Percentiles rank a stretch among this genome's conserved stretches.
Conservation (phyloP, 2,329 filamentous ascomycete genomes). For the Alternaria incomplexa region DNA sequence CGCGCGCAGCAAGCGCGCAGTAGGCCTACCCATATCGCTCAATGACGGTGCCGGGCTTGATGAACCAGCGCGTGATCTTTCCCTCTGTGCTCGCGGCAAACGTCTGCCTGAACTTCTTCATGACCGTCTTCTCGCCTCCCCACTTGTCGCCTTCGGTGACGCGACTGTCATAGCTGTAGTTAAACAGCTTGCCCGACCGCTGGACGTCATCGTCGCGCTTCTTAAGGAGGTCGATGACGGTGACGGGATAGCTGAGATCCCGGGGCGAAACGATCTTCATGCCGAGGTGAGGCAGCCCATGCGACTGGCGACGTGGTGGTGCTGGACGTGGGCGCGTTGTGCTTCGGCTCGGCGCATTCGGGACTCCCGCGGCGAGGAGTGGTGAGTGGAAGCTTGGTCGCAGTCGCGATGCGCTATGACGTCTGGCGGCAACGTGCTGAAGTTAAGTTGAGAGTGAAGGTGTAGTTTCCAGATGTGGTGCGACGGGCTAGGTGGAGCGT, state of each 20-base stretch:
- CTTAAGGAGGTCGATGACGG: slow-evolving; percentile 83
- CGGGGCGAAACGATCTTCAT: slow-evolving; percentile 59
- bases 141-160: slow-evolving; percentile 72
- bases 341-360: slow-evolving; percentile 41
- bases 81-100: slow-evolving; percentile 88
- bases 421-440: neutral
- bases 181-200: slow-evolving; percentile 78
- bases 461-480: neutral
- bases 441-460: neutral
- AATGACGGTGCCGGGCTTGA: slow-evolving; percentile 70
- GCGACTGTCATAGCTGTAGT: slow-evolving; percentile 84
- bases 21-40: slow-evolving; percentile 50
- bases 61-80: slow-evolving; percentile 75
- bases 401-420: neutral
- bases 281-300: slow-evolving; percentile 42
- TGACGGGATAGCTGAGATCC: slow-evolving; percentile 87
- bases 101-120: slow-evolving; percentile 74
- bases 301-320: slow-evolving; percentile 26
- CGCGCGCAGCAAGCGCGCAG: slow-evolving; percentile 4
- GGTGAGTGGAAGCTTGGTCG: neutral
- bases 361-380: slow-evolving; percentile 15
- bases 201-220: slow-evolving; percentile 74
- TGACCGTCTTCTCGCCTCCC: slow-evolving; percentile 72
- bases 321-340: slow-evolving; percentile 34
- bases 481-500: neutral